Evolutionary conservation across 768 basidiomycete species (phyloP), one percentile per base, ranked within the genome.

Genomic region (Nidularia pulvinata): DNA sequence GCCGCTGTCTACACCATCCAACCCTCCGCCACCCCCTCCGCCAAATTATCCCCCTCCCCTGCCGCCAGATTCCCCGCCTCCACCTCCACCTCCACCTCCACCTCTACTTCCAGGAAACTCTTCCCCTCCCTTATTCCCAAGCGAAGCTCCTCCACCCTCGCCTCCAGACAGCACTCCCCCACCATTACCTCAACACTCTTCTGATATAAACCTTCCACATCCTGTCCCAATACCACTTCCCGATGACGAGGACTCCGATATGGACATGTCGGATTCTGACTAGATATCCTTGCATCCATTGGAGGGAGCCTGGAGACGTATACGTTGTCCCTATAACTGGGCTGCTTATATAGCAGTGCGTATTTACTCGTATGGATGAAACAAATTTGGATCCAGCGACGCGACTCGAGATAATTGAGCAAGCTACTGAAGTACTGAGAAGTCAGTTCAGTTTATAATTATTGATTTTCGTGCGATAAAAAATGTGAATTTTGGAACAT

Each of bases 201-300:
- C 59, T n/a, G 62, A 47, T 33, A 19, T n/a, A 48, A 33, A 39
- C 19, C 36, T 22, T 13, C 10, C 30, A 51, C 32, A 30, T 53
- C 10, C 46, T 45, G 50, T 33, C 44, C 34, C 25, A 11, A 22
- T 39, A 39, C n/a, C 10, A 9, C 10, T 46, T 46, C n/a, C 25
- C 7, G 49, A 13, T 34, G 13, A 60, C 14, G 48, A 57, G n/a
- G 65, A 68, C 46, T 55, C 56, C 22, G 70, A 73, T 54, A 73
- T 73, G 71, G 70, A 69, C n/a, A 51, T 71, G 37, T 71, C 70
- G n/a, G 71, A 73, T 57, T 64, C 61, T 22, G 66, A 72, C 11
- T 68, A 48, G 55, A 11, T 14, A 9, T 10, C 34, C 22, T 11
- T 9, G 7, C 34, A 13, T 33, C n/a, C n/a, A 10, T 9, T 39